Base-by-base conservation (phyloP, 129 eudicot genomes). In the Helianthus tuberosus region DNA sequence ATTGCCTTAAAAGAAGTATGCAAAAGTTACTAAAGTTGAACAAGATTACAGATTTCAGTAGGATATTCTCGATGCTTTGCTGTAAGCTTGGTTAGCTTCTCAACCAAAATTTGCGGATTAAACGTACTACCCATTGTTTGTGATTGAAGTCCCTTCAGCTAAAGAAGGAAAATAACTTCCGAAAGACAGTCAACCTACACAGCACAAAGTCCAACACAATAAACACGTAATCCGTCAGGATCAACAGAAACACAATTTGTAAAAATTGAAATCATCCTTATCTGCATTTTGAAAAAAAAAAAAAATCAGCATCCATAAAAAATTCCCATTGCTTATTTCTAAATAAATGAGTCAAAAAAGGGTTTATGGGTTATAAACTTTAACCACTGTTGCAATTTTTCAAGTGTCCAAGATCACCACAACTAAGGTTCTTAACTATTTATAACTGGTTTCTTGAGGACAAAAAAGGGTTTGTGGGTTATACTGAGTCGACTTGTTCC, bases 21-120 rank as follows among this genome's bases (percentile, higher is more conserved):
- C 6, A 32, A 54, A 14, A 43, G 1, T 52, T 61, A 11, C 36
- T 25, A 46, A 61, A 63, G 32, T 55, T 55, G 11, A 49, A 54
- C 16, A 53, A 52, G 3, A 27, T 27, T 55, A 25, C 44, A 81
- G 1, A 49, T 76, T 66, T 58, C 49, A 63, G 64, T 39, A 89
- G 96, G 98, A 94, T 94, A 94, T 97, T 90, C 83, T 94, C 98
- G 74, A 94, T 94, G 80, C 98, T 94, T 79, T 90, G 97, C 75
- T 94, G 98, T 54, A 74, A 94, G 96, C 85, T 88, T 90, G 14
- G 89, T 73, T 81, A 94, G 86, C 97, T 94, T 94, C 66, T 90
- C 98, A 71, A 83, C 87, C 84, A 94, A 74, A 44, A 94, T 90
- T 49, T 90, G 96, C 7, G 97, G 76, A 84, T 88, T 94, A 77